Conservation (phyloP, 176 grass and related monocot species). For the Musa itinerans region DNA sequence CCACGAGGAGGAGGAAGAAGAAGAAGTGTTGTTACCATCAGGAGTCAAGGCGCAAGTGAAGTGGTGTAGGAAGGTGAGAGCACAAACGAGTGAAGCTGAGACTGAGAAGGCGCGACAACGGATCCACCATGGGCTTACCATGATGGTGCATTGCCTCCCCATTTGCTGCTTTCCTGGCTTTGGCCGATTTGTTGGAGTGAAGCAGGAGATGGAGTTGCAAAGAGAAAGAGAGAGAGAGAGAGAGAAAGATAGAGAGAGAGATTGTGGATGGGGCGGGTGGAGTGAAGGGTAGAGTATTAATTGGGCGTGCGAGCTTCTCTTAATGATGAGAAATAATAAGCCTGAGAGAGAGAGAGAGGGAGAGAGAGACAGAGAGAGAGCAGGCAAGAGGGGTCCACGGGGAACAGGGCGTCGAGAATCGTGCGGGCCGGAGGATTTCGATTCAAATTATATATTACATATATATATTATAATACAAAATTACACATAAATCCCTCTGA, state of each 20-base stretch:
- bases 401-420: not conserved
- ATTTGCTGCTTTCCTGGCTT: not conserved
- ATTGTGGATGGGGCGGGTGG: not conserved
- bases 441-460: not conserved
- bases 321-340: not conserved
- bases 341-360: not conserved
- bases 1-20: not conserved
- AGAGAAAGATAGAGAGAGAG: not conserved
- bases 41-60: conserved; percentile 38
- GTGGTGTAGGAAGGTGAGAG: conserved; percentile 14
- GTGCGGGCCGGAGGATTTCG: not conserved
- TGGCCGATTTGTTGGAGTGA: not conserved
- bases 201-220: not conserved
- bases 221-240: not conserved
- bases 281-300: not conserved
- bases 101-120: not conserved
- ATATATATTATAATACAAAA: no score
- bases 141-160: not conserved
- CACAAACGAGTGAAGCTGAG: not conserved
- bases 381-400: not conserved
- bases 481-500: no score
- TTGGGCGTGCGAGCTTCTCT: not conserved
- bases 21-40: conserved; percentile 42
- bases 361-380: no score
- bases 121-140: not conserved